phyloP scores from a whole-genome alignment of 2,329 filamentous ascomycete species.

The Apiospora sp. region DNA sequence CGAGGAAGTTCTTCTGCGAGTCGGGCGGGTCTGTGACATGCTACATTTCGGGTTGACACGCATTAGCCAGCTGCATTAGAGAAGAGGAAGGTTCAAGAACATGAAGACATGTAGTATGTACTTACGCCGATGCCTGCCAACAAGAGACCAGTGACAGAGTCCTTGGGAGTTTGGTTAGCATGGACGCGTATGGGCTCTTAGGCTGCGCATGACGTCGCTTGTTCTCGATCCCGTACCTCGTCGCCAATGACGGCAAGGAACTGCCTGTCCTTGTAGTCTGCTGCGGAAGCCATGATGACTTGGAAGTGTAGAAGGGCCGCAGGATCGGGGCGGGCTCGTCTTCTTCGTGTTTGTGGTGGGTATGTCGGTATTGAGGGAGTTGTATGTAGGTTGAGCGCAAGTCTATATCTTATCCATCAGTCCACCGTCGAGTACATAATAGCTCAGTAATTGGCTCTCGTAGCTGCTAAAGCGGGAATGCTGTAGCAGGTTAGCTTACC shows the following conservation, averaged over 20 bases:
- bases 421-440: not conserved
- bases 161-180: conserved; percentile 61
- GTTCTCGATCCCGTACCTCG: conserved; percentile 67
- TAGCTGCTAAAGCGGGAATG: conserved; percentile 1
- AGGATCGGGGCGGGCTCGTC: conserved; percentile 21
- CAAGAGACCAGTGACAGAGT: conserved; percentile 93
- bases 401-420: conserved; percentile 18
- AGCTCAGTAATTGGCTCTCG: conserved; percentile 10
- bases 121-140: conserved; percentile 91
- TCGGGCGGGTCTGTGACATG: conserved; percentile 91
- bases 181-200: not conserved
- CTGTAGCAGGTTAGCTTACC: conserved; percentile 16
- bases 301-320: not conserved
- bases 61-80: not conserved
- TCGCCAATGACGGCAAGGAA: conserved; percentile 98
- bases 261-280: conserved; percentile 83
- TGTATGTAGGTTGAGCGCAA: conserved; percentile 16
- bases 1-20: conserved; percentile 95
- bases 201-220: conserved; percentile 10
- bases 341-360: conserved; percentile 5
- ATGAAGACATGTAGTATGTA: conserved; percentile 3
- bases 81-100: not conserved
- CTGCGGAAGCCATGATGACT: conserved; percentile 55
- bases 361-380: conserved; percentile 14
- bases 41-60: conserved; percentile 53